Base-by-base conservation (phyloP, 805 yeast species). In the Kodamaea laetipori region DNA sequence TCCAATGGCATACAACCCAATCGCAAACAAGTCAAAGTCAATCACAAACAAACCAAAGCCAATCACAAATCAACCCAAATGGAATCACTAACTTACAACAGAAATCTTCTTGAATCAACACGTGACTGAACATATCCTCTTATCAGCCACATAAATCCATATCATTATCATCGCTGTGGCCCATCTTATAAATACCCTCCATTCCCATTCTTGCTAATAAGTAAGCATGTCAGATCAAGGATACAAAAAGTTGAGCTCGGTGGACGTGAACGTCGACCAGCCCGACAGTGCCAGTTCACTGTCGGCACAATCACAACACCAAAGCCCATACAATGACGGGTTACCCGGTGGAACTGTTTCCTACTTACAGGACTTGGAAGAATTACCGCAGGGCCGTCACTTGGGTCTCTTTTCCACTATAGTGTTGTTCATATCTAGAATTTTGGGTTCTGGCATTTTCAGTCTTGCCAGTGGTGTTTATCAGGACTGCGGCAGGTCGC, bases 391-490 rank as follows among this genome's bases (percentile, higher is more conserved):
- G 51, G 92, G 92, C 1, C 67, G 92, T 28, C 89, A 84, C 60
- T 59, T 86, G 47, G 92, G 92, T 0, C 59, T 83, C 2, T 82
- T 76, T 52, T 80, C 89, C 5, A 82, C 87, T 0, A 71, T 81
- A 31, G 73, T 82, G 10, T 44, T 84, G 45, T 81, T 83, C 52
- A 72, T 86, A 5, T 79, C 87, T 11, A 66, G 90, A 47, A 85
- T 86, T 32, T 67, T 86, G 9, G 94, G 95, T 0, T 82, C 90
- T 0, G 94, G 94, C 0, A 84, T 86, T 6, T 82, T 85, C 66
- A 83, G 90, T 6, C 78, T 82, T 1, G 84, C 90, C 0, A 76
- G 86, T 13, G 77, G 82, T 18, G 77, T 85, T 23, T 82, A 78
- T 54, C 74, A 73, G 35, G 84, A 82, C 50, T 78, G 80, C 52